Evolutionary conservation across 2,329 filamentous ascomycete species (phyloP).

Genomic region (Ophiosphaerella korrae): DNA sequence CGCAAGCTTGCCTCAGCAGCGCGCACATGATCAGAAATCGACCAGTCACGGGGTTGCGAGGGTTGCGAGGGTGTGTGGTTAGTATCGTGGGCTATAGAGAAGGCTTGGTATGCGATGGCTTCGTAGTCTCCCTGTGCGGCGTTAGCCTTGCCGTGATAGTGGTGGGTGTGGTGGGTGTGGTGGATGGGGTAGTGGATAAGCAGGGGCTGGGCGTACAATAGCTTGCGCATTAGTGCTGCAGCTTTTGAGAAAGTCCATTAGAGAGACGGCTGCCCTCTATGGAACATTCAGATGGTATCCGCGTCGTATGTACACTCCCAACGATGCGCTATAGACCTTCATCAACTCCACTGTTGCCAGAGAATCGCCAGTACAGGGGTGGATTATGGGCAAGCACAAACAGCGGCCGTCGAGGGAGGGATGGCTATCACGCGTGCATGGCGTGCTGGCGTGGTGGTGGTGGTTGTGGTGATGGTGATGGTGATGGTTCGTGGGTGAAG

Average conservation of each 20-base stretch:
- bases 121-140: constrained; percentile 41
- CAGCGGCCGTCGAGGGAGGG: constrained; percentile 5
- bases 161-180: too few species aligned
- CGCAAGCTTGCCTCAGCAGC: constrained; percentile 39
- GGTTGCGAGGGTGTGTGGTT: constrained; percentile 13
- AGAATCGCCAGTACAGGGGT: constrained; percentile 17
- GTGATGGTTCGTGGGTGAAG: constrained; percentile 19
- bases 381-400: neutral
- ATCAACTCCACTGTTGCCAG: constrained; percentile 40
- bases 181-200: neutral
- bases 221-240: constrained; percentile 47
- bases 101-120: constrained; percentile 44
- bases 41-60: constrained; percentile 19
- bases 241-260: constrained; percentile 48
- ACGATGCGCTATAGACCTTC: constrained; percentile 41
- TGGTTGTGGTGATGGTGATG: too few species aligned
- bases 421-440: constrained; percentile 29
- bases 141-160: constrained; percentile 15
- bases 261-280: constrained; percentile 39
- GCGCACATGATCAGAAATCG: constrained; percentile 32
- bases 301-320: constrained; percentile 42
- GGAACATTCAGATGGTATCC: constrained; percentile 47
- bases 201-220: constrained; percentile 33
- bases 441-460: constrained; percentile 16
- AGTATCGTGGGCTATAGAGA: constrained; percentile 36